Percentiles rank a stretch among this genome's conserved stretches.
phyloP scores from a whole-genome alignment of 2,329 filamentous ascomycete genomes.

The Dactylellina haptotyla region DNA sequence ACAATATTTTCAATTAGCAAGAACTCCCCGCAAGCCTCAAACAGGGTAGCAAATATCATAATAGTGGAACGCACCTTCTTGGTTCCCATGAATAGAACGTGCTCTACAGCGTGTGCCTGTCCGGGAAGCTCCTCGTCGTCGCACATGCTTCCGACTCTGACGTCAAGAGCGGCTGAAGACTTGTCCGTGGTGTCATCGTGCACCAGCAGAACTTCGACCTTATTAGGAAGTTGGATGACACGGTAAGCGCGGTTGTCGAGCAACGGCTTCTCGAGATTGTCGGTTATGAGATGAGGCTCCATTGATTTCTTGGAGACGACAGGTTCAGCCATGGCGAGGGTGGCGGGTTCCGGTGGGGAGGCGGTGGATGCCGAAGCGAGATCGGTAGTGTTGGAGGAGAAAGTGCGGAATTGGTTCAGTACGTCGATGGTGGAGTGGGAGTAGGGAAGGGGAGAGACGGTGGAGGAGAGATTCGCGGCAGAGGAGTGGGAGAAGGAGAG shows the following conservation, averaged over 20 bases:
- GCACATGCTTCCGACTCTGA: conserved; percentile 95
- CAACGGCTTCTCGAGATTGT: conserved; percentile 81
- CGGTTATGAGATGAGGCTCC: conserved; percentile 65
- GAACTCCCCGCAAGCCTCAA: background rate
- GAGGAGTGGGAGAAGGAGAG: conserved; percentile 17
- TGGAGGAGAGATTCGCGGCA: conserved; percentile 11
- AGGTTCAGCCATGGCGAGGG: conserved; percentile 27
- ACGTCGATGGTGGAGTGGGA: conserved; percentile 13
- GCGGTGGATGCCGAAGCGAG: background rate
- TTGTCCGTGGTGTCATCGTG: conserved; percentile 97
- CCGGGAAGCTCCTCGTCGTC: conserved; percentile 85
- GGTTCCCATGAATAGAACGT: conserved; percentile 97
- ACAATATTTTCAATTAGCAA: background rate
- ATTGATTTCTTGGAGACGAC: conserved; percentile 43
- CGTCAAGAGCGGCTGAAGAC: conserved; percentile 92
- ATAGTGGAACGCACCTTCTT: conserved; percentile 72
- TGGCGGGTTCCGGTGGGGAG: background rate
- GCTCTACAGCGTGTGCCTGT: conserved; percentile 88
- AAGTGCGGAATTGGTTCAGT: conserved; percentile 31
- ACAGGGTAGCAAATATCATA: background rate
- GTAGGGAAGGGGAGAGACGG: conserved; percentile 1
- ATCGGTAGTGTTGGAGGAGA: conserved; percentile 30
- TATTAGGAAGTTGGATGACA: conserved; percentile 83
- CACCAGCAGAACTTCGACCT: conserved; percentile 89
- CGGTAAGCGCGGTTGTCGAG: conserved; percentile 88